Conservation (phyloP, 2,329 filamentous ascomycete species). For the Claviceps monticola region DNA sequence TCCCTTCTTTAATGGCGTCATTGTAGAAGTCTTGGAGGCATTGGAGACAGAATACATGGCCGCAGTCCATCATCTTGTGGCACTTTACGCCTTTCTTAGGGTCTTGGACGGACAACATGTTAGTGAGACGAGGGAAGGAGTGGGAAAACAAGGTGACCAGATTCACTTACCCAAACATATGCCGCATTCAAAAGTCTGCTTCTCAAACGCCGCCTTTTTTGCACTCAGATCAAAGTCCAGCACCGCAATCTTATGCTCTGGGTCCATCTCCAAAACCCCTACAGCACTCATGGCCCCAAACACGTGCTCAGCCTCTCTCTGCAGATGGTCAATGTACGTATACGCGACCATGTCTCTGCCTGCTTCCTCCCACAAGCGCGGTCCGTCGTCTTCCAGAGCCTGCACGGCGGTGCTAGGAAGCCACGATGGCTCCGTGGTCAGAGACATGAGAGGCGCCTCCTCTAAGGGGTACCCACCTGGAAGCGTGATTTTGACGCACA, state of each 20-base stretch:
- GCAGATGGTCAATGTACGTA: constrained; percentile 49
- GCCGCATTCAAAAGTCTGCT: constrained; percentile 75
- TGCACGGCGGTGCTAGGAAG: constrained; percentile 33
- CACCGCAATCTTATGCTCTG: constrained; percentile 53
- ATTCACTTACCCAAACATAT: constrained; percentile 52
- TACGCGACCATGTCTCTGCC: constrained; percentile 46
- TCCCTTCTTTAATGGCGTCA: constrained; percentile 72
- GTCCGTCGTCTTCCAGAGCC: constrained; percentile 35
- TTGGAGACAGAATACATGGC: constrained; percentile 80
- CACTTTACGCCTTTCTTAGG: constrained; percentile 78
- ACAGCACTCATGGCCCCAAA: constrained; percentile 41
- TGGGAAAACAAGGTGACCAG: not conserved
- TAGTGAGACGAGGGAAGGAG: not conserved
- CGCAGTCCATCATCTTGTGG: constrained; percentile 69
- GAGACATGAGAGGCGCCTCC: constrained; percentile 32
- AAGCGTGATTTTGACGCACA: constrained; percentile 38
- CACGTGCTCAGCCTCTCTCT: constrained; percentile 42
- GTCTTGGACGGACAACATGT: constrained; percentile 32
- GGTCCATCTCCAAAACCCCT: constrained; percentile 36
- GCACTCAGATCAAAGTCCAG: constrained; percentile 67
- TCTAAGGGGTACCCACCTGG: constrained; percentile 44
- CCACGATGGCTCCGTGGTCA: constrained; percentile 46
- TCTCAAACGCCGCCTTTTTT: constrained; percentile 62
- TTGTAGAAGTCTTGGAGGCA: constrained; percentile 88
- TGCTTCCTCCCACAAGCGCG: constrained; percentile 46